Base-by-base conservation (phyloP, 129 eudicot species). In the Centella asiatica region DNA sequence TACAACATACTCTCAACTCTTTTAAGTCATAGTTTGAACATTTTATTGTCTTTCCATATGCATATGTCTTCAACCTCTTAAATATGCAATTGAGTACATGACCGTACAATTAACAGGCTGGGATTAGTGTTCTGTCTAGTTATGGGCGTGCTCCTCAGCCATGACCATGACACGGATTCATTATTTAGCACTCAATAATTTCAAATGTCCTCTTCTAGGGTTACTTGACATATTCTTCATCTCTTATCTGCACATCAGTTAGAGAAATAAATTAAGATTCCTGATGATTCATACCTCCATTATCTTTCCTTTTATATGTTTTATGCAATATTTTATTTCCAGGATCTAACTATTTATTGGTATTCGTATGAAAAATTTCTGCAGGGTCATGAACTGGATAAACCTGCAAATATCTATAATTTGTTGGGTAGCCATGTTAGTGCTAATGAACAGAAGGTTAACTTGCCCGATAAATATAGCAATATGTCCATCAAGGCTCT, bases 341-440 rank as follows among this genome's bases (percentile, higher is more conserved):
- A 19, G 18, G 51, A 46, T 17, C n/a, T 58, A 12, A n/a, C n/a
- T n/a, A 20, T 58, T 17, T 3, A 8, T 40, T 26, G 45, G 37
- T n/a, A 17, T n/a, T 57, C 17, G 10, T 58, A 19, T 15, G 33
- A 11, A 20, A n/a, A 14, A 34, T 57, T 51, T 47, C 51, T 54
- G 27, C 72, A 92, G 99, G 94, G 78, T 22, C 83, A 84, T 55
- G 77, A 87, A 70, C 64, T 79, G 57, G 80, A 68, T 56, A 71
- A 84, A 72, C 86, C 94, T 0, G 72, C 24, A 27, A 82, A 92
- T 37, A 73, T 87, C 19, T 92, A 84, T 60, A 67, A 66, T 65
- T 70, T 84, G 61, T 60, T 90, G 82, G 66, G 75, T 54, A 72
- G 63, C 74, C 74, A 62, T 28, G 58, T 46, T 6, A 65, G 44